A percentile compares a stretch with the other conserved stretches of the same genome.
These are phyloP conservation scores for Suillus occidentalis DNA, from an alignment of 768 basidiomycete genomes.

Conservation along the genomic window DNA sequence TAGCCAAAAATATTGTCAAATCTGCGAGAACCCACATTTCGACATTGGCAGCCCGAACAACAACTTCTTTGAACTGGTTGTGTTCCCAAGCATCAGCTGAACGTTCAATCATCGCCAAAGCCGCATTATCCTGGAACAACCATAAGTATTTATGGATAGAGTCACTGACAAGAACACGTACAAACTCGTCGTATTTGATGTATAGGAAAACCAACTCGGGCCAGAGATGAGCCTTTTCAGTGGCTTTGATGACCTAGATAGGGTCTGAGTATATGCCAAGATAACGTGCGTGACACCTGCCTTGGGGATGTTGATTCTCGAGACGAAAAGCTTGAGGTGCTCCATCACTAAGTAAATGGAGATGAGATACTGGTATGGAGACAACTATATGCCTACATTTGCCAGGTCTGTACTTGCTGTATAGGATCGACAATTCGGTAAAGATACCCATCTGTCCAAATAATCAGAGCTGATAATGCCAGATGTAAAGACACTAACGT, in stretches of 20 bases:
- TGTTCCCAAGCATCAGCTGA: slow-evolving; percentile 99
- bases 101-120: slow-evolving; percentile 97
- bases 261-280: background rate
- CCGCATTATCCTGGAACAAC: slow-evolving; percentile 80
- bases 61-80: slow-evolving; percentile 98
- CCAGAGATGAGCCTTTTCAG: slow-evolving; percentile 97
- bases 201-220: slow-evolving; percentile 98
- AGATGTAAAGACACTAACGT: slow-evolving; percentile 44
- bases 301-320: slow-evolving; percentile 98
- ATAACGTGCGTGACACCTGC: slow-evolving; percentile 26
- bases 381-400: slow-evolving; percentile 58
- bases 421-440: slow-evolving; percentile 87
- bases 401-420: slow-evolving; percentile 93
- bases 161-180: slow-evolving; percentile 36
- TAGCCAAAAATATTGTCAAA: background rate
- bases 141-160: slow-evolving; percentile 2
- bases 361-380: slow-evolving; percentile 12
- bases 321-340: slow-evolving; percentile 93
- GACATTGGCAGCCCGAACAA: slow-evolving; percentile 94
- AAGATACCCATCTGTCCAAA: slow-evolving; percentile 86
- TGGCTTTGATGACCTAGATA: slow-evolving; percentile 82
- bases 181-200: slow-evolving; percentile 96
- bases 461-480: slow-evolving; percentile 15
- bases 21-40: slow-evolving; percentile 69
- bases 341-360: slow-evolving; percentile 77